Percentiles rank a stretch among this genome's conserved stretches.
These are phyloP conservation scores for Lyophyllum semitale DNA, from an alignment of 768 basidiomycete genomes.

Conservation along the genomic window DNA sequence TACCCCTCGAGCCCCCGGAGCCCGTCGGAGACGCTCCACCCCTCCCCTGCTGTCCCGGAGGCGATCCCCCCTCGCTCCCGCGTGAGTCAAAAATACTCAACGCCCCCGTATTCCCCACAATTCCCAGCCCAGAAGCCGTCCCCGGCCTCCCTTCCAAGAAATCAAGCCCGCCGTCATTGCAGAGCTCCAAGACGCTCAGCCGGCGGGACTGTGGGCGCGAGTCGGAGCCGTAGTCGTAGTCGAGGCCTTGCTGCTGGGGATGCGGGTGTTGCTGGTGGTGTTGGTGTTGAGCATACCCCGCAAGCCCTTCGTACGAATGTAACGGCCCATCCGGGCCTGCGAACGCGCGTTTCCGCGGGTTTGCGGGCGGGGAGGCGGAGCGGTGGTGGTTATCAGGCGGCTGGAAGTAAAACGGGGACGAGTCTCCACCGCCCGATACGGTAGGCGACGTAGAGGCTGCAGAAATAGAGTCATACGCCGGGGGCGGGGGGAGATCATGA, in stretches of 20 bases:
- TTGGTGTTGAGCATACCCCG: slow-evolving; percentile 3
- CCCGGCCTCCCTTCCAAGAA: slow-evolving; percentile 31
- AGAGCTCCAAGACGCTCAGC: slow-evolving; percentile 86
- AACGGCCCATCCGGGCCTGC: slow-evolving; percentile 53
- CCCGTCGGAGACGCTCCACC: slow-evolving; percentile 7
- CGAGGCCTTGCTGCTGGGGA: slow-evolving; percentile 9
- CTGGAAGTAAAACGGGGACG: slow-evolving; percentile 80
- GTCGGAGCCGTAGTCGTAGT: slow-evolving; percentile 71
- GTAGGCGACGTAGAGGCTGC: slow-evolving; percentile 15
- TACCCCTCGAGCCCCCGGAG: background rate
- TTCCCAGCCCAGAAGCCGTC: slow-evolving; percentile 40
- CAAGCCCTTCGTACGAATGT: slow-evolving; percentile 18
- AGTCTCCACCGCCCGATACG: slow-evolving; percentile 33
- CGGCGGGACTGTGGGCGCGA: slow-evolving; percentile 79
- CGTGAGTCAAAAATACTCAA: slow-evolving; percentile 57
- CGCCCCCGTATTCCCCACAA: slow-evolving; percentile 48
- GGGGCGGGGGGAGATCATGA: slow-evolving; percentile 25
- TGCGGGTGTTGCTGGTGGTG: slow-evolving; percentile 6
- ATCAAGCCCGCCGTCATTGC: slow-evolving; percentile 56
- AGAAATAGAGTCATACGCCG: slow-evolving; percentile 31
- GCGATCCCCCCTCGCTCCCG: slow-evolving; percentile 18
- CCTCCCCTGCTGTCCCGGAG: slow-evolving; percentile 20
- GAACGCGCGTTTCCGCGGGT: slow-evolving; percentile 66
- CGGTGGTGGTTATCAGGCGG: slow-evolving; percentile 47
- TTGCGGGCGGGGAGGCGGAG: slow-evolving; percentile 25